These are phyloP conservation scores for Picea mariana DNA, from an alignment of 83 land plant species.

Conservation along the genomic window DNA sequence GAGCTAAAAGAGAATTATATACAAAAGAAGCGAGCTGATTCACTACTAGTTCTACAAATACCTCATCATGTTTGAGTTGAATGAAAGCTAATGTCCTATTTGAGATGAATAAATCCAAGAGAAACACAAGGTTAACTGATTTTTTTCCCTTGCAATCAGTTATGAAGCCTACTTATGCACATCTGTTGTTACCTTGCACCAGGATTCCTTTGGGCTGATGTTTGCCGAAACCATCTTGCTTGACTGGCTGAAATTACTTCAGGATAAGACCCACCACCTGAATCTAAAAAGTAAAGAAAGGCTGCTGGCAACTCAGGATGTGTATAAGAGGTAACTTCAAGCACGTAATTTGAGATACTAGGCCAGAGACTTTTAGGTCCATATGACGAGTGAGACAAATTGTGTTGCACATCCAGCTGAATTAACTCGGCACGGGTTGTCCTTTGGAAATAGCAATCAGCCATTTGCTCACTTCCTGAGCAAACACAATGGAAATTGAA, in stretches of 20 bases:
- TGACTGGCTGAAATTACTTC: conserved; percentile 83
- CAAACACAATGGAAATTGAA: not conserved
- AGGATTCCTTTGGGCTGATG: conserved; percentile 61
- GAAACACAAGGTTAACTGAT: not conserved
- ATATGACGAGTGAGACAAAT: conserved; percentile 38
- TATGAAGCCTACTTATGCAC: not conserved
- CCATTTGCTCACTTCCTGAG: conserved; percentile 7
- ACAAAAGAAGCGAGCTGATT: too few relatives aligned
- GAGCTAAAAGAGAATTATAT: too few relatives aligned
- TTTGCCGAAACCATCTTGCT: conserved; percentile 63
- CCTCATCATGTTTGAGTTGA: not conserved
- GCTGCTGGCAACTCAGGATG: conserved; percentile 33
- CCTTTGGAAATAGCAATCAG: conserved; percentile 54
- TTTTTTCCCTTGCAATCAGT: not conserved
- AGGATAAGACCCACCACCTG: conserved; percentile 96
- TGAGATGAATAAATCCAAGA: not conserved
- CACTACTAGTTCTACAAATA: not conserved
- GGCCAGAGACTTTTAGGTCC: conserved; percentile 88
- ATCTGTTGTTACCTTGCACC: conserved; percentile 41
- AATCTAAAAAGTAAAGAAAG: conserved; percentile 85
- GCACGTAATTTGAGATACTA: conserved; percentile 81
- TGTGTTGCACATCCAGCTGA: conserved; percentile 38
- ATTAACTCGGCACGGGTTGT: conserved; percentile 70
- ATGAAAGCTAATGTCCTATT: not conserved
- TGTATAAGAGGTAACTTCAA: conserved; percentile 56